Conservation (phyloP, 176 grass and related monocot species). For the Aegilops longissima region DNA sequence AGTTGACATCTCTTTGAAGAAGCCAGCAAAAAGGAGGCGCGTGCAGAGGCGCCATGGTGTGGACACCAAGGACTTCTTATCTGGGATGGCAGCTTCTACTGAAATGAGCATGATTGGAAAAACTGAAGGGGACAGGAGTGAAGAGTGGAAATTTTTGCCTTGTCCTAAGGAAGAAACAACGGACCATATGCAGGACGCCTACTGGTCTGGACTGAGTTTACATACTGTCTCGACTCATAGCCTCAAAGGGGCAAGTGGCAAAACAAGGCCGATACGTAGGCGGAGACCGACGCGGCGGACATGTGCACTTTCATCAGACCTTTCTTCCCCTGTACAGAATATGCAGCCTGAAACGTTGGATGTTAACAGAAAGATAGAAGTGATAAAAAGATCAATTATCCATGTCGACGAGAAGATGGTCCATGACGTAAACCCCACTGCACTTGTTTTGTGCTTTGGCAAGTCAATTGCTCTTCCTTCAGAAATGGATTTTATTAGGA, state of each 20-base stretch:
- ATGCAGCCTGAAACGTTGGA: constrained; percentile 12
- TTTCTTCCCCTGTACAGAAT: constrained; percentile 2
- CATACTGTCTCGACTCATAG: not conserved
- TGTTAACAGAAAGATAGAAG: constrained; percentile 27
- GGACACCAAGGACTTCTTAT: constrained; percentile 29
- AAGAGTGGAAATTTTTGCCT: constrained; percentile 35
- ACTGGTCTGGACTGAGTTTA: constrained; percentile 56
- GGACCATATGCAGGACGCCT: constrained; percentile 72
- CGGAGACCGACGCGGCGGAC: constrained; percentile 24
- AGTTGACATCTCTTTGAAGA: constrained; percentile 50
- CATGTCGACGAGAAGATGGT: constrained; percentile 52
- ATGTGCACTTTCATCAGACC: not conserved
- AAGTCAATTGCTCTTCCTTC: constrained; percentile 55
- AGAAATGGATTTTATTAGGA: constrained; percentile 56
- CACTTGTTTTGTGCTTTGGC: constrained; percentile 57
- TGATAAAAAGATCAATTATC: constrained; percentile 56
- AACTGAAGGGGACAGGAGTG: constrained; percentile 28
- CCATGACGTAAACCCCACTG: constrained; percentile 55
- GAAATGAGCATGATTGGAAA: constrained; percentile 32
- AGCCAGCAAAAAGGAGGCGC: constrained; percentile 7
- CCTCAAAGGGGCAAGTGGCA: constrained; percentile 4
- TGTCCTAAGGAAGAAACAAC: constrained; percentile 13
- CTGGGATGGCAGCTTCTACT: constrained; percentile 31
- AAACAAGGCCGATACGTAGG: constrained; percentile 10
- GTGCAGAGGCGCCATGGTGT: constrained; percentile 23